Percentiles rank a stretch among this genome's conserved stretches.
phyloP scores from a whole-genome alignment of 106 monocot genomes.

The Dioscorea alata region DNA sequence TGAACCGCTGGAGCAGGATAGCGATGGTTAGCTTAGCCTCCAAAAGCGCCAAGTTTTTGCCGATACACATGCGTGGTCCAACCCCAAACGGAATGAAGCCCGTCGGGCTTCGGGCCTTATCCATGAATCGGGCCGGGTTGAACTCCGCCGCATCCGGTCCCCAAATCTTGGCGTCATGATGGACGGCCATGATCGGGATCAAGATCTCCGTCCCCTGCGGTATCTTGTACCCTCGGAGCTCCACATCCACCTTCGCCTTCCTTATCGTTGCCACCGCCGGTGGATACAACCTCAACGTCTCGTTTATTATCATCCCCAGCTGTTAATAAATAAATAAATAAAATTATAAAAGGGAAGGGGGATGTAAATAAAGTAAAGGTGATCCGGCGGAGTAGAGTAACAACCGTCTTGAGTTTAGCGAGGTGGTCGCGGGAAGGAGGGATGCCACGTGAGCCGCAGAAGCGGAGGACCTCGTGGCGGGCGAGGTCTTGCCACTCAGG shows the following conservation, averaged over 20 bases:
- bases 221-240: conserved; percentile 37
- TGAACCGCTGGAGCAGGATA: conserved; percentile 51
- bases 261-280: conserved; percentile 44
- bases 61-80: conserved; percentile 76
- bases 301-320: conserved; percentile 48
- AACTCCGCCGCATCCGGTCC: conserved; percentile 39
- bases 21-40: conserved; percentile 63
- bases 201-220: conserved; percentile 34
- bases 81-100: conserved; percentile 77
- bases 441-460: conserved; percentile 56
- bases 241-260: conserved; percentile 38
- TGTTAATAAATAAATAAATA: conserved; percentile 11
- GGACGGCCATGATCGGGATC: conserved; percentile 59
- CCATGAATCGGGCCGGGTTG: conserved; percentile 44
- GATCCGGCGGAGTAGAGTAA: conserved; percentile 1
- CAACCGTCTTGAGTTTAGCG: conserved; percentile 77
- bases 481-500: conserved; percentile 81
- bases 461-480: conserved; percentile 61
- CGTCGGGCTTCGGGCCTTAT: conserved; percentile 22
- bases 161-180: conserved; percentile 49
- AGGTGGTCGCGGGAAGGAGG: conserved; percentile 72
- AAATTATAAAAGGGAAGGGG: background rate
- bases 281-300: conserved; percentile 55
- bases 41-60: conserved; percentile 58
- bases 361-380: too few relatives aligned